phyloP scores from a whole-genome alignment of 305 asterid species.

The Fraxinus angustifolia region DNA sequence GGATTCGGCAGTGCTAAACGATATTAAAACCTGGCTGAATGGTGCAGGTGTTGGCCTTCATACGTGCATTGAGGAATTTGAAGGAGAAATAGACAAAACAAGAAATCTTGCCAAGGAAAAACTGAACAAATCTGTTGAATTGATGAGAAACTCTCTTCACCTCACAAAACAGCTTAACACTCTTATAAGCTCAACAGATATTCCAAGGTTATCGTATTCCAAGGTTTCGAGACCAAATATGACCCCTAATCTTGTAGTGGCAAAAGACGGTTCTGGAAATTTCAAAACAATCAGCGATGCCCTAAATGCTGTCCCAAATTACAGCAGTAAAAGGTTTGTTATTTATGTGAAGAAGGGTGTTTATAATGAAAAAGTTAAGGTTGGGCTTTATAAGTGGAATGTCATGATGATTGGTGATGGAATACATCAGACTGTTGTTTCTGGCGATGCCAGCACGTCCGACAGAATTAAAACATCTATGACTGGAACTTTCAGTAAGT shows the following conservation, averaged over 20 bases:
- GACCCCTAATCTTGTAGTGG: conserved; percentile 43
- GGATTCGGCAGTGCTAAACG: neutral
- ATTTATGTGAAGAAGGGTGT: conserved; percentile 56
- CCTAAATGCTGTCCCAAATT: conserved; percentile 34
- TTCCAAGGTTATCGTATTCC: neutral
- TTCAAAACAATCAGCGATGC: conserved; percentile 45
- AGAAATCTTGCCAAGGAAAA: neutral
- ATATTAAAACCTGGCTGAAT: conserved; percentile 25
- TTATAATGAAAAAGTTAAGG: conserved; percentile 39
- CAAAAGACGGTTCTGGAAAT: conserved; percentile 56
- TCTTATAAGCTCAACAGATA: neutral
- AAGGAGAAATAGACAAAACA: neutral
- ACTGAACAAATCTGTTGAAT: conserved; percentile 13
- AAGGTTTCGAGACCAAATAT: neutral
- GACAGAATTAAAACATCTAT: conserved; percentile 29
- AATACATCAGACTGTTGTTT: conserved; percentile 41
- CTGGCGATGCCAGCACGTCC: conserved; percentile 32
- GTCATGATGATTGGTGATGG: conserved; percentile 60
- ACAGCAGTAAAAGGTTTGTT: conserved; percentile 25
- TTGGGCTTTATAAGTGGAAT: conserved; percentile 24
- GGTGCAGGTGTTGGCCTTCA: conserved; percentile 17
- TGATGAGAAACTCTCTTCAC: neutral
- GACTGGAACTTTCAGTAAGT: conserved; percentile 56
- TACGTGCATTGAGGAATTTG: conserved; percentile 21
- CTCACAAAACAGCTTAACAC: neutral